A percentile compares a stretch with the other conserved stretches of the same genome.
These are phyloP conservation scores for Trichoderma gracile DNA, from an alignment of 2,329 filamentous ascomycete genomes.

Conservation along the genomic window DNA sequence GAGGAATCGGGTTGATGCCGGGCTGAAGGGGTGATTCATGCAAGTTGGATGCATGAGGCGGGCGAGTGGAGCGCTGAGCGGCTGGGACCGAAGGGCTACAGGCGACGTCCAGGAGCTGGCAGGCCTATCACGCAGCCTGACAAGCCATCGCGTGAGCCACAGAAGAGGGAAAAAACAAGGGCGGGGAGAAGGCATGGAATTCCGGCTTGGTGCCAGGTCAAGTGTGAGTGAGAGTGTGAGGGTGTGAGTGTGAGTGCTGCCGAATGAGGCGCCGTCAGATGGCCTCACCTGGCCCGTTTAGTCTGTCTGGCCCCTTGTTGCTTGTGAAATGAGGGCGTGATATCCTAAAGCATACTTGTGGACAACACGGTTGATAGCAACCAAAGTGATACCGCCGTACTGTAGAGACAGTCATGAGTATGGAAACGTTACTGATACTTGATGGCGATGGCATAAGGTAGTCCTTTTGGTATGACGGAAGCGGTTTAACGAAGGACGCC, in stretches of 20 bases:
- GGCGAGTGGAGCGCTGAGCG: constrained; percentile 17
- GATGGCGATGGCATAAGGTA: too few relatives aligned
- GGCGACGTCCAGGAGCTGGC: too few relatives aligned
- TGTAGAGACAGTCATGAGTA: too few relatives aligned
- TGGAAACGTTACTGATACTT: too few relatives aligned
- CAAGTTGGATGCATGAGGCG: constrained; percentile 23
- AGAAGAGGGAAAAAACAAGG: background rate
- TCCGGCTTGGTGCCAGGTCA: background rate
- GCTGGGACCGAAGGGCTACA: constrained; percentile 20
- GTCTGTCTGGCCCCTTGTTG: too few relatives aligned
- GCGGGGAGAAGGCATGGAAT: background rate
- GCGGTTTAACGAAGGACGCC: background rate
- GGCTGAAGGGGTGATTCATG: constrained; percentile 25
- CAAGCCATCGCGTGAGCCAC: constrained; percentile 11
- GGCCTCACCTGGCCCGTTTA: background rate
- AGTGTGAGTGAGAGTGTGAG: too few relatives aligned
- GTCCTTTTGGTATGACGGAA: constrained; percentile 18
- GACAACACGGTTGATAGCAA: too few relatives aligned
- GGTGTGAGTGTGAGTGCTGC: background rate
- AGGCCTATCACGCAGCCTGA: constrained; percentile 3
- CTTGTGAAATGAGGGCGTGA: too few relatives aligned
- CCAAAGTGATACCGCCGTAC: too few relatives aligned
- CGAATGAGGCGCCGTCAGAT: background rate
- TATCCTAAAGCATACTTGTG: too few relatives aligned
- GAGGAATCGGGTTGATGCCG: background rate